Evolutionary conservation across 225 moss, liverwort and hornwort genomes (phyloP).

Genomic region (Thuidium tamariscinum): DNA sequence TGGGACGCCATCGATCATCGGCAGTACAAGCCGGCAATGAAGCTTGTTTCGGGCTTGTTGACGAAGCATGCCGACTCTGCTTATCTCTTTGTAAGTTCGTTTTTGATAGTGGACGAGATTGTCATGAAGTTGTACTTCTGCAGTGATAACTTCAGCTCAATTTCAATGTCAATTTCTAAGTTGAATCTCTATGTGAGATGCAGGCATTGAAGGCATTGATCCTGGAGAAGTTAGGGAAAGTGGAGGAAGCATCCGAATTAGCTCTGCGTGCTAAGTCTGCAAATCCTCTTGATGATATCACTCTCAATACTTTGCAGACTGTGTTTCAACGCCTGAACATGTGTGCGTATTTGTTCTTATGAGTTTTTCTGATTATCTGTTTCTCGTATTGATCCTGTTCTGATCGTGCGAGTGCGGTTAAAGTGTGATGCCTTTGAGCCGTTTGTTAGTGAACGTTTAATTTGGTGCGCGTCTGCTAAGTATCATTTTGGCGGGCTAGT

Average conservation of each 20-base stretch:
- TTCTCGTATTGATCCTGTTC: background rate
- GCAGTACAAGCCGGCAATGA: slow-evolving; percentile 90
- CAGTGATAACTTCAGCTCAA: background rate
- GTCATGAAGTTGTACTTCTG: background rate
- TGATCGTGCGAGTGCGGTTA: background rate
- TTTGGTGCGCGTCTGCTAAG: background rate
- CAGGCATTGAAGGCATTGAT: slow-evolving; percentile 89
- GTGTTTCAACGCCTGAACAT: slow-evolving; percentile 74
- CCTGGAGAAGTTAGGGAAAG: slow-evolving; percentile 75
- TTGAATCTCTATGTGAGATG: background rate
- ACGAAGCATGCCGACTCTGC: slow-evolving; percentile 69
- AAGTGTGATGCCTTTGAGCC: background rate
- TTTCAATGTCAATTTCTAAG: background rate
- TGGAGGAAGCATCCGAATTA: slow-evolving; percentile 59
- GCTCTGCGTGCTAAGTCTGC: slow-evolving; percentile 78
- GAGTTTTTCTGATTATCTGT: background rate
- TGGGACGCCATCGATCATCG: slow-evolving; percentile 99
- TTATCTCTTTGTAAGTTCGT: slow-evolving; percentile 57
- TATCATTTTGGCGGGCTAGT: background rate
- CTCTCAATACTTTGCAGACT: slow-evolving; percentile 79
- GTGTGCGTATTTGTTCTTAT: slow-evolving; percentile 19
- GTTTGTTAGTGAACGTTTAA: background rate
- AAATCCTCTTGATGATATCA: slow-evolving; percentile 71
- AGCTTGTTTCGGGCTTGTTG: slow-evolving; percentile 64
- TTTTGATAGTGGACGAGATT: background rate